phyloP scores from a whole-genome alignment of 75 land plant genomes.

The Cupressus sempervirens region DNA sequence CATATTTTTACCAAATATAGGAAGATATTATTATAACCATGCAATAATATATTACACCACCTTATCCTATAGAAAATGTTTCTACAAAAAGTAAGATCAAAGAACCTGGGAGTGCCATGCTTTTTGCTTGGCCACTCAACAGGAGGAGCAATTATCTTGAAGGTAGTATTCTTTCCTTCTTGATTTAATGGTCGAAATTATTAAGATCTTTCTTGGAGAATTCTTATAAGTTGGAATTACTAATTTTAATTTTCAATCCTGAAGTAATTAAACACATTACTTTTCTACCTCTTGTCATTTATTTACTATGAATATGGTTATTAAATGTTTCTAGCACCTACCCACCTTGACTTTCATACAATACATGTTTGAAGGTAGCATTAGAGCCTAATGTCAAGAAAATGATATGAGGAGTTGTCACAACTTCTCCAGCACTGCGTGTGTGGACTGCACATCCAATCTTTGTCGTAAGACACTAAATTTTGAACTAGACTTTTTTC shows the following conservation, averaged over 20 bases:
- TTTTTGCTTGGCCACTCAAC: too few species aligned
- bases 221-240: too few species aligned
- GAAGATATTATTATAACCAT: neutral
- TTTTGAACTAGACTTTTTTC: neutral
- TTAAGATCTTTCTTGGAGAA: neutral
- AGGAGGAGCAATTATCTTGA: slow-evolving; percentile 76
- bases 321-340: too few species aligned
- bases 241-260: too few species aligned
- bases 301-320: too few species aligned
- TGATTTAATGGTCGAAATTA: neutral
- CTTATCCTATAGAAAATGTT: too few species aligned
- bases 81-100: too few species aligned
- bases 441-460: slow-evolving; percentile 81
- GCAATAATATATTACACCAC: too few species aligned
- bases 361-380: slow-evolving; percentile 36
- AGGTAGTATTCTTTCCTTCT: slow-evolving; percentile 35
- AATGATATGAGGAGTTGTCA: slow-evolving; percentile 47
- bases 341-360: too few species aligned
- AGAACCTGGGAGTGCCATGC: slow-evolving; percentile 56
- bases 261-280: too few species aligned
- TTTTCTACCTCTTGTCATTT: too few species aligned
- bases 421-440: slow-evolving; percentile 82
- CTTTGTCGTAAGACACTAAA: slow-evolving; percentile 35
- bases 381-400: slow-evolving; percentile 46
- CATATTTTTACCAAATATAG: too few species aligned